phyloP scores from a whole-genome alignment of 2,329 filamentous ascomycete genomes.

The Fusarium transvaalense region DNA sequence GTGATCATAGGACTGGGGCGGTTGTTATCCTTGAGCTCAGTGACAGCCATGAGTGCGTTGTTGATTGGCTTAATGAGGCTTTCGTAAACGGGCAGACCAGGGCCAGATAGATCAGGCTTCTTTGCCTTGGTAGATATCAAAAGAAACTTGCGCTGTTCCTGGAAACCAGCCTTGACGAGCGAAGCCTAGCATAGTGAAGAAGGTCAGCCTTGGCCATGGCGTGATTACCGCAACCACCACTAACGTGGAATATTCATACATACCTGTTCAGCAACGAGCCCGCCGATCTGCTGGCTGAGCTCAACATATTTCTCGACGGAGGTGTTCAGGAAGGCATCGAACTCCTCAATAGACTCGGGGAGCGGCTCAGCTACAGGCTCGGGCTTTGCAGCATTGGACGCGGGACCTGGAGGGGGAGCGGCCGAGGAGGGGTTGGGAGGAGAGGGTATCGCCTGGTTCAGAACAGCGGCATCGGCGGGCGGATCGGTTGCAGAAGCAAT shows the following conservation, averaged over 20 bases:
- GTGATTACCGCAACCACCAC: background rate
- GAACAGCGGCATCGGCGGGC: slow-evolving; percentile 63
- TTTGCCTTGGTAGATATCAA: slow-evolving; percentile 90
- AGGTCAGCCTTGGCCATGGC: background rate
- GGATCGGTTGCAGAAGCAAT: slow-evolving; percentile 84
- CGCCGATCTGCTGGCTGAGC: slow-evolving; percentile 82
- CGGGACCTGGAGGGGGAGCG: slow-evolving; percentile 55
- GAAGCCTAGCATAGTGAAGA: slow-evolving; percentile 57
- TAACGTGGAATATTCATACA: slow-evolving; percentile 35
- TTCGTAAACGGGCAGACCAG: slow-evolving; percentile 74
- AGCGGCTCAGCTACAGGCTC: slow-evolving; percentile 66
- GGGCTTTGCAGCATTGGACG: slow-evolving; percentile 50
- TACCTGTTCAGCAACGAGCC: slow-evolving; percentile 84
- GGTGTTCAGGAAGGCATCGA: slow-evolving; percentile 80
- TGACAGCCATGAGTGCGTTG: slow-evolving; percentile 81
- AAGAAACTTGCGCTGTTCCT: slow-evolving; percentile 88
- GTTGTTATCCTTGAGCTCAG: slow-evolving; percentile 84
- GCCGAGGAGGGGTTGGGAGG: slow-evolving; percentile 49
- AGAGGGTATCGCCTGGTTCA: slow-evolving; percentile 56
- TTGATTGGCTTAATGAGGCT: slow-evolving; percentile 90
- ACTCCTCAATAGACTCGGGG: slow-evolving; percentile 86
- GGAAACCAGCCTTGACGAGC: slow-evolving; percentile 74
- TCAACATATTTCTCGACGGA: slow-evolving; percentile 83
- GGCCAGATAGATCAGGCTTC: slow-evolving; percentile 79
- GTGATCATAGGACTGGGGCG: slow-evolving; percentile 80